Conservation (phyloP, 306 rosid species). For the Glycyrrhiza uralensis region DNA sequence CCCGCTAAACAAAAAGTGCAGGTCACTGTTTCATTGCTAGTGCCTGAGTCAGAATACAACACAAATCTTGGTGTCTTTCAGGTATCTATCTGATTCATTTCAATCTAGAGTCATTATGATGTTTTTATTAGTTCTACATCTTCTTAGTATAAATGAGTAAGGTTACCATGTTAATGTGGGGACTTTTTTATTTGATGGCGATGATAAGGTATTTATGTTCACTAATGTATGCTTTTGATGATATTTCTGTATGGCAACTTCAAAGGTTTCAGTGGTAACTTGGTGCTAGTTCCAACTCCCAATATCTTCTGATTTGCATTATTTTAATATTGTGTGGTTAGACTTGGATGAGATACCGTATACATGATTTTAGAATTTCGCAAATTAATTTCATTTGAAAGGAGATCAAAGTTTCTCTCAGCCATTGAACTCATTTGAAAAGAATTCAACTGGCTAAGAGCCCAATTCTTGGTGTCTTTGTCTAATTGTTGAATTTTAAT, state of each 20-base stretch:
- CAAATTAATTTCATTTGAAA: background rate
- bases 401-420: background rate
- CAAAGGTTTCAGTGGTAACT: background rate
- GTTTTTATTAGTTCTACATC: constrained; percentile 7
- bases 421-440: constrained; percentile 1
- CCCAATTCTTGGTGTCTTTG: background rate
- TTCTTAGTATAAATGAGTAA: background rate
- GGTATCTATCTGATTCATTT: constrained; percentile 46
- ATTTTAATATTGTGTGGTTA: background rate
- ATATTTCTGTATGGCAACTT: background rate
- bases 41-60: constrained; percentile 92
- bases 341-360: background rate
- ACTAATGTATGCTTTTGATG: background rate
- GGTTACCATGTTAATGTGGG: background rate
- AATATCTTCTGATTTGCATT: background rate
- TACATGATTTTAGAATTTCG: background rate
- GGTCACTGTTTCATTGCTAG: constrained; percentile 48
- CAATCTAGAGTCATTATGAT: background rate
- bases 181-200: background rate
- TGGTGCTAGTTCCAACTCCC: constrained; percentile 8
- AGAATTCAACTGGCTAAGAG: background rate
- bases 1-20: constrained; percentile 55
- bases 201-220: background rate
- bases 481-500: background rate
- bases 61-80: constrained; percentile 88